Percentiles rank a stretch among this genome's conserved stretches.
These are phyloP conservation scores for Aurifilum marmelostoma DNA, from an alignment of 2,329 filamentous ascomycete species.

Conservation along the genomic window DNA sequence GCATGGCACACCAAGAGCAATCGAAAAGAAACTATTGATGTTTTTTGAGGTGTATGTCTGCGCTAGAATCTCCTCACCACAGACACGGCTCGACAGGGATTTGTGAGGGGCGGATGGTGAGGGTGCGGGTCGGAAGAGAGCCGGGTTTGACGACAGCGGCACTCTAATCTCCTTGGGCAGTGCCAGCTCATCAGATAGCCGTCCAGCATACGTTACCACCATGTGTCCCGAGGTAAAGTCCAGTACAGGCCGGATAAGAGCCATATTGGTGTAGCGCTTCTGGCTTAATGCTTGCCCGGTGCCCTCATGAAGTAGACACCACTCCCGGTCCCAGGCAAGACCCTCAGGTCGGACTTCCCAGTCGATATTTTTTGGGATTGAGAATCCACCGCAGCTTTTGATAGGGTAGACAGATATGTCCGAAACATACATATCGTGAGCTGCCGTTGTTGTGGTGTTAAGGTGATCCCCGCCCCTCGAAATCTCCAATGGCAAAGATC, in stretches of 20 bases:
- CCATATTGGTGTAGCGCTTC: slow-evolving; percentile 87
- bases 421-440: slow-evolving; percentile 55
- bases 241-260: slow-evolving; percentile 74
- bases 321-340: slow-evolving; percentile 92
- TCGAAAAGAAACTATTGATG: slow-evolving; percentile 78
- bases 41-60: slow-evolving; percentile 68
- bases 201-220: slow-evolving; percentile 57
- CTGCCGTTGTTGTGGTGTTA: neutral
- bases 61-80: slow-evolving; percentile 76
- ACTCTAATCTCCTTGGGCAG: slow-evolving; percentile 48
- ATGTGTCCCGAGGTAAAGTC: slow-evolving; percentile 72
- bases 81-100: slow-evolving; percentile 68
- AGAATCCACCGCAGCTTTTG: slow-evolving; percentile 87
- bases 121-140: slow-evolving; percentile 51
- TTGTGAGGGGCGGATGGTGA: slow-evolving; percentile 41
- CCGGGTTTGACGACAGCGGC: slow-evolving; percentile 71
- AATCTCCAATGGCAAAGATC: neutral
- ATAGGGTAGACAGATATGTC: slow-evolving; percentile 82
- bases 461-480: neutral
- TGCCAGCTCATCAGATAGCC: slow-evolving; percentile 18
- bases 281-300: slow-evolving; percentile 85
- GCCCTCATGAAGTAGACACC: slow-evolving; percentile 88
- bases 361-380: slow-evolving; percentile 60
- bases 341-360: slow-evolving; percentile 86
- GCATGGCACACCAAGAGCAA: slow-evolving; percentile 76